Percentiles rank a stretch among this genome's conserved stretches.
These are phyloP conservation scores for Naganishia friedmannii DNA, from an alignment of 768 basidiomycete genomes.

Conservation along the genomic window DNA sequence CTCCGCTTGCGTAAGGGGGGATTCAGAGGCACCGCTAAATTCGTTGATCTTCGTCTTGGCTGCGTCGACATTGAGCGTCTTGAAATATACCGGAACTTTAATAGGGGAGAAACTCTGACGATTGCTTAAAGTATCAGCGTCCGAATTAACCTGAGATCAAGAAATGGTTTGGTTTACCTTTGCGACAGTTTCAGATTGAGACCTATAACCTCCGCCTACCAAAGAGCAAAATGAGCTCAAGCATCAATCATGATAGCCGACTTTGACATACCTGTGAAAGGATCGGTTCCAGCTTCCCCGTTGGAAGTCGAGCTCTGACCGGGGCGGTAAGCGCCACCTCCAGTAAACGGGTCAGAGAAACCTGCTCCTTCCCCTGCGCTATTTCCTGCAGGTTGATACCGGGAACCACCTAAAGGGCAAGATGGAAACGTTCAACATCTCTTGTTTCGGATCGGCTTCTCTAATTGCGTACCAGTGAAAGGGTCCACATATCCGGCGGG, in stretches of 20 bases:
- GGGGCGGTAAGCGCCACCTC: conserved; percentile 57
- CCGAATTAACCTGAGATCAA: neutral
- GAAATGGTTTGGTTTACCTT: conserved; percentile 10
- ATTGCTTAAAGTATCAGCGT: neutral
- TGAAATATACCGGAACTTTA: conserved; percentile 68
- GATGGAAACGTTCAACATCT: neutral
- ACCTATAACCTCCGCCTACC: neutral
- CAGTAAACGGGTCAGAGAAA: conserved; percentile 48
- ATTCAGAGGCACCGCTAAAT: conserved; percentile 66
- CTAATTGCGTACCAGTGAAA: conserved; percentile 38
- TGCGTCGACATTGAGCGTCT: conserved; percentile 65
- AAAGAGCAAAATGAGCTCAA: neutral
- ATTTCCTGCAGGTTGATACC: conserved; percentile 21
- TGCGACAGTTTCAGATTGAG: neutral
- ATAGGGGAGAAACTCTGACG: conserved; percentile 34
- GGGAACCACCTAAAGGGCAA: conserved; percentile 6
- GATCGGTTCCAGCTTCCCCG: conserved; percentile 48
- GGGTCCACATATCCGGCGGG: conserved; percentile 62
- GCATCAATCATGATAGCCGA: neutral
- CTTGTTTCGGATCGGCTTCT: no score
- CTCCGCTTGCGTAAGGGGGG: conserved; percentile 35
- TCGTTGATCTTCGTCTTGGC: conserved; percentile 68
- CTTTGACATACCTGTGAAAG: conserved; percentile 1
- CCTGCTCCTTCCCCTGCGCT: conserved; percentile 61
- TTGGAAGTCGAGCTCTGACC: neutral